These are phyloP conservation scores for Trichophyton equinum DNA, from an alignment of 2,329 filamentous ascomycete genomes.

Conservation along the genomic window DNA sequence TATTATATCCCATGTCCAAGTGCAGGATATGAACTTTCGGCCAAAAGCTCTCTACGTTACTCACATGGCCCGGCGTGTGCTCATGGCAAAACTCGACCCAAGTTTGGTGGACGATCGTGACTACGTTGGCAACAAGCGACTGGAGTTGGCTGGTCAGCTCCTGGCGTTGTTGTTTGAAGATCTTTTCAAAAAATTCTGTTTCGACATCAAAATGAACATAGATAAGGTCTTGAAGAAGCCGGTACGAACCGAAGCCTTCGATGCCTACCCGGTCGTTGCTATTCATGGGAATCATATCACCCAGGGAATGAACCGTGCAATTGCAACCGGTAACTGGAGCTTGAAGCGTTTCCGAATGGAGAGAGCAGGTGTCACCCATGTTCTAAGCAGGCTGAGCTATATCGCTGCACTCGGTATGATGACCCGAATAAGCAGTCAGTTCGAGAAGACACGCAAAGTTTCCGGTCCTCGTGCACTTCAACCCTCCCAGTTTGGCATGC, in stretches of 20 bases:
- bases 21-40: slow-evolving; percentile 82
- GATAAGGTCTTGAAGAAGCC: slow-evolving; percentile 94
- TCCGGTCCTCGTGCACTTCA: slow-evolving; percentile 90
- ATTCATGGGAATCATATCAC: slow-evolving; percentile 81
- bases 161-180: slow-evolving; percentile 91
- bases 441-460: slow-evolving; percentile 96
- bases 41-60: slow-evolving; percentile 96
- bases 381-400: slow-evolving; percentile 88
- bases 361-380: slow-evolving; percentile 88
- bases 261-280: slow-evolving; percentile 72
- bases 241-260: slow-evolving; percentile 75
- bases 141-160: slow-evolving; percentile 90
- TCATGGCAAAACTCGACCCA: slow-evolving; percentile 85
- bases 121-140: slow-evolving; percentile 93
- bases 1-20: slow-evolving; percentile 87
- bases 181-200: slow-evolving; percentile 89
- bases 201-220: slow-evolving; percentile 79
- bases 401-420: slow-evolving; percentile 98
- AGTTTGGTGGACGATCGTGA: slow-evolving; percentile 90
- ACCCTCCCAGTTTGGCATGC: slow-evolving; percentile 95
- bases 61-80: slow-evolving; percentile 89
- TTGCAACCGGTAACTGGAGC: slow-evolving; percentile 95
- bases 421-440: slow-evolving; percentile 96
- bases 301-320: slow-evolving; percentile 84
- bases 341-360: slow-evolving; percentile 99